phyloP scores from a whole-genome alignment of 2,329 filamentous ascomycete species.

The Stagonosporopsis rhizophila region DNA sequence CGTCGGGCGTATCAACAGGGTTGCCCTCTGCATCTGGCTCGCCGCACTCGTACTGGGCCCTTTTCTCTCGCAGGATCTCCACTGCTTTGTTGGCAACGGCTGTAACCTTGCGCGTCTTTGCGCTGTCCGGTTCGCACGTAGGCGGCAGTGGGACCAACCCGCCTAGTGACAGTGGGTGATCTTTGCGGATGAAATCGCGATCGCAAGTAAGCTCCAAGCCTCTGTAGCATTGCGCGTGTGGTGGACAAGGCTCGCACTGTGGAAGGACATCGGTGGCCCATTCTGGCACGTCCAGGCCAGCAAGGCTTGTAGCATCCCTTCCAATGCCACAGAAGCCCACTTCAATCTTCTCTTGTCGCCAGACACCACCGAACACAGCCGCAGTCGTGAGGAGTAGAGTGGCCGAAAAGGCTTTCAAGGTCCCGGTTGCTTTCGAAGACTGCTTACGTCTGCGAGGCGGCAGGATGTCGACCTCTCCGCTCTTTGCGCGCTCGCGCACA shows the following conservation, averaged over 20 bases:
- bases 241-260: constrained; percentile 87
- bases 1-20: constrained; percentile 68
- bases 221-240: constrained; percentile 86
- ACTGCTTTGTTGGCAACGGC: constrained; percentile 87
- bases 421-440: constrained; percentile 52
- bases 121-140: constrained; percentile 92
- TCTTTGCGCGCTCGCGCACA: constrained; percentile 69
- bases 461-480: constrained; percentile 61
- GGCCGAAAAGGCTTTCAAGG: constrained; percentile 70
- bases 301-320: constrained; percentile 63
- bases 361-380: constrained; percentile 79
- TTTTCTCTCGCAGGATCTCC: constrained; percentile 82
- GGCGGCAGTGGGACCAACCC: constrained; percentile 85
- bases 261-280: constrained; percentile 75
- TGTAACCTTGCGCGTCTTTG: constrained; percentile 86
- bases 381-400: constrained; percentile 75
- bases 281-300: constrained; percentile 73
- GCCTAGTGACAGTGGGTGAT: constrained; percentile 81
- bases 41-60: constrained; percentile 91
- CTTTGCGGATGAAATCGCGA: constrained; percentile 81
- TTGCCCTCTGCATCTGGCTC: constrained; percentile 71
- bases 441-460: constrained; percentile 45
- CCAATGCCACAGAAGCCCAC: constrained; percentile 93
- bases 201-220: constrained; percentile 83
- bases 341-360: constrained; percentile 92